phyloP scores from a whole-genome alignment of 1,284 basidiomycete genomes.

The Cryptococcus jaspeensis region DNA sequence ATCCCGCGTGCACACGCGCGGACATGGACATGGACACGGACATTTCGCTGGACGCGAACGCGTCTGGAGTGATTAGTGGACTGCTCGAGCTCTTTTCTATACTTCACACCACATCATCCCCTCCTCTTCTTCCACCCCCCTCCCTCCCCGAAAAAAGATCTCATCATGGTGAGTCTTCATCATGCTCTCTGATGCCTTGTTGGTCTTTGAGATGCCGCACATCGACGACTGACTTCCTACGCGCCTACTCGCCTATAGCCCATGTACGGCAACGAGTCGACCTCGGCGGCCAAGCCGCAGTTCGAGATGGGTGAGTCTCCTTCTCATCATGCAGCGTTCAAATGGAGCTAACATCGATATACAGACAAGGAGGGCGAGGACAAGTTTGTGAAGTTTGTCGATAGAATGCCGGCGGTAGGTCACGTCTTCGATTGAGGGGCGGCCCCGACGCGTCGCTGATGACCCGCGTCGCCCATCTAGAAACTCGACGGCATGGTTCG shows the following conservation, averaged over 20 bases:
- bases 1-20: too few species aligned
- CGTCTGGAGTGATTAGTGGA: too few species aligned
- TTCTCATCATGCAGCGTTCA: background rate
- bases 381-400: conserved; percentile 73
- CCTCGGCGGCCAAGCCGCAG: conserved; percentile 40
- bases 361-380: conserved; percentile 64
- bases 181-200: too few species aligned
- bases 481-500: conserved; percentile 63
- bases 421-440: background rate
- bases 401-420: conserved; percentile 57
- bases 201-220: too few species aligned
- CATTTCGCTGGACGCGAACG: too few species aligned
- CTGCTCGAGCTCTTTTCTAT: too few species aligned
- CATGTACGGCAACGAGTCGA: conserved; percentile 50
- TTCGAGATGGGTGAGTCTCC: conserved; percentile 47
- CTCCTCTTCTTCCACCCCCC: too few species aligned
- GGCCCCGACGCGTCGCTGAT: background rate
- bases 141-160: too few species aligned
- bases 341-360: conserved; percentile 2
- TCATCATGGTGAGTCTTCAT: too few species aligned
- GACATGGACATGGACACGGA: too few species aligned
- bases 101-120: too few species aligned
- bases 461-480: conserved; percentile 22
- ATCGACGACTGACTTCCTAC: too few species aligned
- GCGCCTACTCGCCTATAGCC: conserved; percentile 17